A percentile compares a stretch with the other conserved stretches of the same genome.
Conservation (phyloP, 1,284 basidiomycete species). For the Tremellales sp. region DNA sequence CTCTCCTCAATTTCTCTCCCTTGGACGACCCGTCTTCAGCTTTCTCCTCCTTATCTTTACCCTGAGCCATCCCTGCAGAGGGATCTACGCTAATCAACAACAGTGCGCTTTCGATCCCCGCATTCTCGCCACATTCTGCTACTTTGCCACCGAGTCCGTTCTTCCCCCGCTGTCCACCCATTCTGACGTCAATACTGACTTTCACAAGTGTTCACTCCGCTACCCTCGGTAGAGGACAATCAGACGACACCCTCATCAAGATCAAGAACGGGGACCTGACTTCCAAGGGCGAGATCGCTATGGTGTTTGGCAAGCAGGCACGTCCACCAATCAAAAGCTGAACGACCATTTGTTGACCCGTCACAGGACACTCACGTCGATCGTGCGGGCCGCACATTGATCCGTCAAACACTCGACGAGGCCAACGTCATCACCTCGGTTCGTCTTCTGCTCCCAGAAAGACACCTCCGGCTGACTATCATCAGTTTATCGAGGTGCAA, state of each 20-base stretch:
- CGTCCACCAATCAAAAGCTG: slow-evolving; percentile 17
- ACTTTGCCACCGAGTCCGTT: slow-evolving; percentile 76
- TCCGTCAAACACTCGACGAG: slow-evolving; percentile 74
- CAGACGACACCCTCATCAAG: slow-evolving; percentile 67
- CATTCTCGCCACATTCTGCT: slow-evolving; percentile 80
- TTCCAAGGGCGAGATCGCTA: slow-evolving; percentile 75
- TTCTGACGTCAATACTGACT: slow-evolving; percentile 17
- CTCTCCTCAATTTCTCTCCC: no score
- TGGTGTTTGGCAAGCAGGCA: slow-evolving; percentile 92
- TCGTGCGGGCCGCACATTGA: slow-evolving; percentile 73
- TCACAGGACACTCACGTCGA: slow-evolving; percentile 77
- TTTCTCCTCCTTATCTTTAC: no score
- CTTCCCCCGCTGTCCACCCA: not conserved
- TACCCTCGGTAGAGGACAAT: slow-evolving; percentile 75
- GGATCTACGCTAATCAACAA: slow-evolving; percentile 4
- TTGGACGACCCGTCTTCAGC: no score
- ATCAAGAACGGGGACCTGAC: slow-evolving; percentile 70
- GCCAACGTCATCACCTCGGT: slow-evolving; percentile 67
- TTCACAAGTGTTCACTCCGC: slow-evolving; percentile 63
- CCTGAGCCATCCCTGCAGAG: not conserved
- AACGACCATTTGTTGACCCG: slow-evolving; percentile 1
- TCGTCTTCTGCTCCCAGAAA: slow-evolving; percentile 19
- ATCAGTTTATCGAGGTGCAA: slow-evolving; percentile 82
- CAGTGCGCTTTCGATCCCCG: slow-evolving; percentile 81
- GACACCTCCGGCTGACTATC: slow-evolving; percentile 8